These are phyloP conservation scores for Pythium periplocum DNA, from an alignment of 352 stramenopile species.

Conservation along the genomic window DNA sequence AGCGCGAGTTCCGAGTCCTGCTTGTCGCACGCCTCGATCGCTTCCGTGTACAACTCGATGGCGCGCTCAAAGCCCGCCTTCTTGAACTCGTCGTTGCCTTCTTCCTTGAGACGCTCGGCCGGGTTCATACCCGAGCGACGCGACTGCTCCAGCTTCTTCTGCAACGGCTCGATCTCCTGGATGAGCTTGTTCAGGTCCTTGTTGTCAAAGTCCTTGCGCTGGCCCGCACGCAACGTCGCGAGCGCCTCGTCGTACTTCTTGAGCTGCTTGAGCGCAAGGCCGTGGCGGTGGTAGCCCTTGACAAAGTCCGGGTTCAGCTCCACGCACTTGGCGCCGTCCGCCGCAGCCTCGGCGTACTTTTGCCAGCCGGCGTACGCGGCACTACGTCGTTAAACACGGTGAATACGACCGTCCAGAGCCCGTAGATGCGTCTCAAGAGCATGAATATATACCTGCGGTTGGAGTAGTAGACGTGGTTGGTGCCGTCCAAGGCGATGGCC, in stretches of 20 bases:
- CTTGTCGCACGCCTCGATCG: conserved; percentile 79
- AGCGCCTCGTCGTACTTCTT: conserved; percentile 79
- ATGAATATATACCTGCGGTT: conserved; percentile 73
- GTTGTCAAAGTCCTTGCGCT: conserved; percentile 84
- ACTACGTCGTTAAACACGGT: conserved; percentile 16
- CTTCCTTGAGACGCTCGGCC: conserved; percentile 90
- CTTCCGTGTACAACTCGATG: conserved; percentile 92
- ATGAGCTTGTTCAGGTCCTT: conserved; percentile 78
- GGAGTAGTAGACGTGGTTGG: conserved; percentile 92
- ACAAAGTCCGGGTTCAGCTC: conserved; percentile 91
- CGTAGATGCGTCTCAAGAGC: too few species aligned
- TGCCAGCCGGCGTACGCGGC: conserved; percentile 57
- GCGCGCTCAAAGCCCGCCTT: conserved; percentile 84
- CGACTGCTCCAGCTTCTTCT: conserved; percentile 52
- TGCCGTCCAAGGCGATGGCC: conserved; percentile 83
- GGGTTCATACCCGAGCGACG: conserved; percentile 69
- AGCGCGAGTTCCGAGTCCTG: conserved; percentile 78
- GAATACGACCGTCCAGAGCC: too few species aligned
- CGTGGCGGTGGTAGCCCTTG: conserved; percentile 95
- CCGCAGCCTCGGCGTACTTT: conserved; percentile 80
- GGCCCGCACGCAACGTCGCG: conserved; percentile 60
- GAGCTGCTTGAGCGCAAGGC: conserved; percentile 87
- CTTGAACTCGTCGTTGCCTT: conserved; percentile 94
- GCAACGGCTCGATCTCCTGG: conserved; percentile 76
- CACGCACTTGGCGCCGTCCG: conserved; percentile 88